phyloP scores from a whole-genome alignment of 2,329 filamentous ascomycete genomes.

The Orbilia blumenaviensis region DNA sequence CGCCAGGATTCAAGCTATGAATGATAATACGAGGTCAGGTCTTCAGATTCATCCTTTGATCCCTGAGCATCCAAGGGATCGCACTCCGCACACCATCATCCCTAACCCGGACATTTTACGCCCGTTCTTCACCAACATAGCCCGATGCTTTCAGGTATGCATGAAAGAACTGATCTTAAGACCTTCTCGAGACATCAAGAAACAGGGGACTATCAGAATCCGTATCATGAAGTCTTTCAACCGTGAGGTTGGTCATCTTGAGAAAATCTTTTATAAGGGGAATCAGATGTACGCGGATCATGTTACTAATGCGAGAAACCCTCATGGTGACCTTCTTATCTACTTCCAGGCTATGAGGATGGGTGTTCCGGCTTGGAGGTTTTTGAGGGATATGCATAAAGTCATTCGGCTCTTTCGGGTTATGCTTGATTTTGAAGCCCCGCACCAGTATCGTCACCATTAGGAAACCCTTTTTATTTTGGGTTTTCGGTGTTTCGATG shows the following conservation, averaged over 20 bases:
- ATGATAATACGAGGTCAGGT: neutral
- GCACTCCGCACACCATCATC: neutral
- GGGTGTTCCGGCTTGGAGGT: slow-evolving; percentile 20
- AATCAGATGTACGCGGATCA: slow-evolving; percentile 6
- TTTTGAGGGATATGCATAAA: slow-evolving; percentile 19
- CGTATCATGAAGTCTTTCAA: slow-evolving; percentile 13
- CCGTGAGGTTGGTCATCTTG: slow-evolving; percentile 24
- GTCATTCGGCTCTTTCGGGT: slow-evolving; percentile 15
- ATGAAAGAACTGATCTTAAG: slow-evolving; percentile 19
- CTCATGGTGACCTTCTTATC: slow-evolving; percentile 31
- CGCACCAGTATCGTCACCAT: neutral
- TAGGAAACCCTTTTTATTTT: too few relatives aligned
- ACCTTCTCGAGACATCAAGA: neutral
- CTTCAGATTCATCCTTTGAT: slow-evolving; percentile 20
- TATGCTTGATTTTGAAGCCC: neutral
- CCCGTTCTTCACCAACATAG: slow-evolving; percentile 9
- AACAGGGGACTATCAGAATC: slow-evolving; percentile 4
- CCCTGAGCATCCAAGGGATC: slow-evolving; percentile 20
- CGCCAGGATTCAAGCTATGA: slow-evolving; percentile 13
- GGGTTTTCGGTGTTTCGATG: neutral
- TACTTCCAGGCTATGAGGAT: slow-evolving; percentile 27
- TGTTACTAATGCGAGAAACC: neutral
- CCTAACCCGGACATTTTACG: slow-evolving; percentile 5
- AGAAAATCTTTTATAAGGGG: slow-evolving; percentile 16
- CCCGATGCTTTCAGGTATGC: slow-evolving; percentile 3